Evolutionary conservation across 2,329 filamentous ascomycete genomes (phyloP).

Genomic region (Amauroascus verrucosus): DNA sequence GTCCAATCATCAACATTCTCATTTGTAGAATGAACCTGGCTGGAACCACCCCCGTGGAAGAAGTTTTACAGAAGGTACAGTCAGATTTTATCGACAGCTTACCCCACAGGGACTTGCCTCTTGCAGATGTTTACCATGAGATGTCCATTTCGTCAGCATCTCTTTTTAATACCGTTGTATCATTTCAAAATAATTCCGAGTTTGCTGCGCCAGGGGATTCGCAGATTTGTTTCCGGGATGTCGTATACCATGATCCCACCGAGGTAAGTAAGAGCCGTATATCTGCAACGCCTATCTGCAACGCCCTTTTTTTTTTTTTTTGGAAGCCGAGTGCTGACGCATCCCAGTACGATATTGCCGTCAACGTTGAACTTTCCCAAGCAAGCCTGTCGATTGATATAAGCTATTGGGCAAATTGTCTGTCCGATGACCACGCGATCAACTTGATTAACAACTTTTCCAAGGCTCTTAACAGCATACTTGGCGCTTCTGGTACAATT

Average conservation of each 20-base stretch:
- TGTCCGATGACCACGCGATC: not conserved
- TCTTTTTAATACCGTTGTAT: slow-evolving; percentile 39
- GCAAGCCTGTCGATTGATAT: not conserved
- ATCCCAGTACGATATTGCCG: slow-evolving; percentile 12
- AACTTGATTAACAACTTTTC: not conserved
- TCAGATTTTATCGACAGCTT: not conserved
- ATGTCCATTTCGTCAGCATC: slow-evolving; percentile 46
- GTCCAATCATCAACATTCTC: slow-evolving; percentile 36
- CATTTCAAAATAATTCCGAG: not conserved
- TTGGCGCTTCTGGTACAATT: not conserved
- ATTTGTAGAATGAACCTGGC: slow-evolving; percentile 14
- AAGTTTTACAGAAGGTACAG: not conserved
- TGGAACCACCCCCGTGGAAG: not conserved
- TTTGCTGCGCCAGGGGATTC: not conserved
- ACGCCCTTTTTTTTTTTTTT: not conserved
- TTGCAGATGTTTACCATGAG: slow-evolving; percentile 45
- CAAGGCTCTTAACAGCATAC: not conserved
- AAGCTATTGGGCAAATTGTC: not conserved
- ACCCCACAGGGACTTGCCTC: slow-evolving; percentile 29
- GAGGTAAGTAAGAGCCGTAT: not conserved
- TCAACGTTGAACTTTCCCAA: slow-evolving; percentile 12
- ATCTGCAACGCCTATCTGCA: no score
- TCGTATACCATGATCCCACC: not conserved
- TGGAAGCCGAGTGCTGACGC: not conserved
- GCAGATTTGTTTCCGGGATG: not conserved